A percentile compares a stretch with the other conserved stretches of the same genome.
Evolutionary conservation across 208 protist species (phyloP).

Genomic region (Hexamita inflata): DNA sequence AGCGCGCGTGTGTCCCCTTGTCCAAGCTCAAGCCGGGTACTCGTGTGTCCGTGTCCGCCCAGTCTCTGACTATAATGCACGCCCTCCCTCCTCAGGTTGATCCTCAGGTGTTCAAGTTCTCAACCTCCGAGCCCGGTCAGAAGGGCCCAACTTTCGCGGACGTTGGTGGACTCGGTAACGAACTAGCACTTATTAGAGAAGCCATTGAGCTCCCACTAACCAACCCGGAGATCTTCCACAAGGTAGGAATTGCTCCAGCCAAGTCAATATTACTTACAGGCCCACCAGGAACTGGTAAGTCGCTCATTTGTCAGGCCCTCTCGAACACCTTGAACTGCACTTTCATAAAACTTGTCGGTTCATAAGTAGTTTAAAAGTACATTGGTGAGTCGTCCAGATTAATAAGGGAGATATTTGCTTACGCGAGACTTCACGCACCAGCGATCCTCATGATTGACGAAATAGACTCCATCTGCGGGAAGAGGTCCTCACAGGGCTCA

Average conservation of each 20-base stretch:
- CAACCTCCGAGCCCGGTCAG: slow-evolving; percentile 16
- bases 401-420: slow-evolving; percentile 96
- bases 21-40: slow-evolving; percentile 8
- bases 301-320: slow-evolving; percentile 85
- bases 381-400: slow-evolving; percentile 93
- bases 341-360: slow-evolving; percentile 95
- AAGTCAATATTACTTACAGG: slow-evolving; percentile 34
- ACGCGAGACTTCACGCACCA: slow-evolving; percentile 92
- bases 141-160: slow-evolving; percentile 48
- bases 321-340: slow-evolving; percentile 89
- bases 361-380: slow-evolving; percentile 91
- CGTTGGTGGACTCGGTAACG: slow-evolving; percentile 96
- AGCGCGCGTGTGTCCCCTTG: not conserved
- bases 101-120: slow-evolving; percentile 29
- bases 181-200: slow-evolving; percentile 92
- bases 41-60: slow-evolving; percentile 32
- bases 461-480: slow-evolving; percentile 34
- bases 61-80: slow-evolving; percentile 38
- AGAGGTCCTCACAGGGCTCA: slow-evolving; percentile 16
- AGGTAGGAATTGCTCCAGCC: slow-evolving; percentile 15
- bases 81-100: slow-evolving; percentile 36
- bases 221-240: slow-evolving; percentile 64
- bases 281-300: slow-evolving; percentile 53
- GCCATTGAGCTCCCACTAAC: slow-evolving; percentile 97
- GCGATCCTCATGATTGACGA: slow-evolving; percentile 42